These are phyloP conservation scores for Asterochloris erici DNA, from an alignment of 139 green algal species.

Conservation along the genomic window DNA sequence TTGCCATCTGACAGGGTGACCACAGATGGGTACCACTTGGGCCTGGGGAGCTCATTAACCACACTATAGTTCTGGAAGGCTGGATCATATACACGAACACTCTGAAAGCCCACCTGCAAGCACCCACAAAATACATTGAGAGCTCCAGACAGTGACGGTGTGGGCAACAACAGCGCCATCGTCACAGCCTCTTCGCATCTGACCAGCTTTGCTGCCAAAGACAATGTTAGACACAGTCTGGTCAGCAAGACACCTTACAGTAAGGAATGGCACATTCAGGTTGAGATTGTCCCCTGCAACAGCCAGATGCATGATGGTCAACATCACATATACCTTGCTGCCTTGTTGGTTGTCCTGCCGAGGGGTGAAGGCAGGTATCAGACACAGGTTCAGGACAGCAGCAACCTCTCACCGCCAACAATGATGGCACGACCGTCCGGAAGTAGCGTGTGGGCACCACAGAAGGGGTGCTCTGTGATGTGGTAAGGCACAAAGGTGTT, in stretches of 20 bases:
- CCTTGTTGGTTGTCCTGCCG: no score
- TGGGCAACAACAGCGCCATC: no score
- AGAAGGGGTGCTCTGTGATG: conserved; percentile 1
- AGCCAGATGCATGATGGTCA: neutral
- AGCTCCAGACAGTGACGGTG: no score
- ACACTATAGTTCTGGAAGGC: neutral
- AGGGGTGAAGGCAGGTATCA: no score
- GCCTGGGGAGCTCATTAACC: neutral
- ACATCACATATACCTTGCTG: neutral
- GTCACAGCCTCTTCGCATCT: no score
- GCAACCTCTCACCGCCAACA: neutral
- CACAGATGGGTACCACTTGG: neutral
- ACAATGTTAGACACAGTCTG: no score
- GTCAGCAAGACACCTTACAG: neutral
- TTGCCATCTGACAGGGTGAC: neutral
- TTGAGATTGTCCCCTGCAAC: conserved; percentile 14
- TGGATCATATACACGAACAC: neutral
- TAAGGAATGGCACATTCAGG: conserved; percentile 1
- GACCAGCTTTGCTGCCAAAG: no score
- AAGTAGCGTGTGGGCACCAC: conserved; percentile 1
- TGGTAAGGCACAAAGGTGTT: conserved; percentile 16
- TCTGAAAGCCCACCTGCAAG: no score
- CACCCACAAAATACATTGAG: no score
- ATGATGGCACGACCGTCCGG: neutral
- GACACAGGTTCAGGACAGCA: neutral